These are phyloP conservation scores for Samsoniella hepiali DNA, from an alignment of 2,329 filamentous ascomycete genomes.

Conservation along the genomic window DNA sequence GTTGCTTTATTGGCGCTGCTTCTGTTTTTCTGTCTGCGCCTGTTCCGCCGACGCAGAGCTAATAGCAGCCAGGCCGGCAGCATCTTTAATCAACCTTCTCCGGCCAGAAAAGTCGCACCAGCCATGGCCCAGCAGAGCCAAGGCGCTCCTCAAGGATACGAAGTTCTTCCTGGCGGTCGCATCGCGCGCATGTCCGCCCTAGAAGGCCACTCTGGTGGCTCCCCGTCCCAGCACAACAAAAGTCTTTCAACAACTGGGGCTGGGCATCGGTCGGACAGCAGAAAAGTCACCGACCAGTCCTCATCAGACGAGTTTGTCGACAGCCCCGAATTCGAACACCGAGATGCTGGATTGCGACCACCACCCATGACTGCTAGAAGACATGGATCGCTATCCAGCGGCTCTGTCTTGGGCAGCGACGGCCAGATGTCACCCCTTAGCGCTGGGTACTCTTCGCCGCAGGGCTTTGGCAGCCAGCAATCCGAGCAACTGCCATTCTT, in stretches of 20 bases:
- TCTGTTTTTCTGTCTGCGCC: constrained; percentile 62
- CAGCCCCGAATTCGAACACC: constrained; percentile 67
- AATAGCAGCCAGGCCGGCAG: constrained; percentile 63
- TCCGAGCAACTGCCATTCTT: constrained; percentile 95
- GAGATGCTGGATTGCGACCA: constrained; percentile 53
- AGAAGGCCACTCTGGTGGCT: constrained; percentile 67
- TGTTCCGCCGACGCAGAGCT: constrained; percentile 43
- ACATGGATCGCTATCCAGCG: constrained; percentile 85
- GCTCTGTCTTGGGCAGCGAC: constrained; percentile 68
- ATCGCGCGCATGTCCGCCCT: constrained; percentile 95
- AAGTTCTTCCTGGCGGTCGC: constrained; percentile 78
- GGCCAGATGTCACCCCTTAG: constrained; percentile 72
- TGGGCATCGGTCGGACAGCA: constrained; percentile 38
- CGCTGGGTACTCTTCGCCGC: constrained; percentile 78
- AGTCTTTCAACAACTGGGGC: constrained; percentile 28
- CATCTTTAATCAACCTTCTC: constrained; percentile 87
- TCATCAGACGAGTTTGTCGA: constrained; percentile 71
- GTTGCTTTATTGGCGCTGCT: constrained; percentile 66
- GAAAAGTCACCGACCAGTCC: constrained; percentile 53
- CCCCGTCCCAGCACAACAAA: constrained; percentile 51
- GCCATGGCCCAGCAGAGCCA: constrained; percentile 34
- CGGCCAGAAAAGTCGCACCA: constrained; percentile 51
- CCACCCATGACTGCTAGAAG: constrained; percentile 62
- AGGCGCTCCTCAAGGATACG: constrained; percentile 54
- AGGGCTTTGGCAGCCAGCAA: constrained; percentile 79